Percentiles rank a stretch among this genome's conserved stretches.
Conservation (phyloP, 176 grass and related monocot genomes). For the Oryza coarctata region DNA sequence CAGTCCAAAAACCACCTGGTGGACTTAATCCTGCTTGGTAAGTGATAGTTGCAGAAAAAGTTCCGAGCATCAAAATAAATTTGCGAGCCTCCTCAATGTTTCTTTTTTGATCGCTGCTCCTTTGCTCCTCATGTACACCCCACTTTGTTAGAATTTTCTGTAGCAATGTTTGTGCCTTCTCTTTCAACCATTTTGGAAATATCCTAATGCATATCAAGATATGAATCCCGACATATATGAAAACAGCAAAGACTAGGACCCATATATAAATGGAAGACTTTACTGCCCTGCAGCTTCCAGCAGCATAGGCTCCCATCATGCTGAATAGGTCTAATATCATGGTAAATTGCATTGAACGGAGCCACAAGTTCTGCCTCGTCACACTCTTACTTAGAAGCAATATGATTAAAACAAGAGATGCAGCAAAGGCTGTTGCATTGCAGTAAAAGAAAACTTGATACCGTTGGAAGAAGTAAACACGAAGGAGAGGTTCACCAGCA, state of each 20-base stretch:
- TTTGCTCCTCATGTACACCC: neutral
- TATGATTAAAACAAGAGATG: conserved; percentile 59
- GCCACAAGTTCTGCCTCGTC: conserved; percentile 21
- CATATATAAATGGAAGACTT: conserved; percentile 51
- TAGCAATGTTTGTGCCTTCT: neutral
- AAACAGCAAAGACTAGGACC: conserved; percentile 39
- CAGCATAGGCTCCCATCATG: conserved; percentile 53
- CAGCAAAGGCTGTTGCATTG: conserved; percentile 47
- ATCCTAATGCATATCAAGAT: conserved; percentile 27
- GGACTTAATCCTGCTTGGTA: conserved; percentile 54
- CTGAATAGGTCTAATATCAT: conserved; percentile 53
- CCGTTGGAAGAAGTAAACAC: neutral
- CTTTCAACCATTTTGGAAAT: conserved; percentile 19
- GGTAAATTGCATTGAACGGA: conserved; percentile 43
- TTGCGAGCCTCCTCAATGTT: conserved; percentile 39
- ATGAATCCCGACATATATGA: conserved; percentile 37
- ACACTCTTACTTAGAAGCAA: conserved; percentile 52
- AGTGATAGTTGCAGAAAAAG: conserved; percentile 43
- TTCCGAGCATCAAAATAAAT: conserved; percentile 44
- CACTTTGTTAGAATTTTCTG: neutral
- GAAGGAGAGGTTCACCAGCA: conserved; percentile 41
- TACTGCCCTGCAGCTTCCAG: conserved; percentile 40
- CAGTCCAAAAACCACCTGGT: conserved; percentile 53
- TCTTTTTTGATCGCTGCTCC: neutral
- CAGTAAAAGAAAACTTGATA: conserved; percentile 48